Evolutionary conservation across 2,329 filamentous ascomycete genomes (phyloP).

Genomic region (Fusarium liriodendri): DNA sequence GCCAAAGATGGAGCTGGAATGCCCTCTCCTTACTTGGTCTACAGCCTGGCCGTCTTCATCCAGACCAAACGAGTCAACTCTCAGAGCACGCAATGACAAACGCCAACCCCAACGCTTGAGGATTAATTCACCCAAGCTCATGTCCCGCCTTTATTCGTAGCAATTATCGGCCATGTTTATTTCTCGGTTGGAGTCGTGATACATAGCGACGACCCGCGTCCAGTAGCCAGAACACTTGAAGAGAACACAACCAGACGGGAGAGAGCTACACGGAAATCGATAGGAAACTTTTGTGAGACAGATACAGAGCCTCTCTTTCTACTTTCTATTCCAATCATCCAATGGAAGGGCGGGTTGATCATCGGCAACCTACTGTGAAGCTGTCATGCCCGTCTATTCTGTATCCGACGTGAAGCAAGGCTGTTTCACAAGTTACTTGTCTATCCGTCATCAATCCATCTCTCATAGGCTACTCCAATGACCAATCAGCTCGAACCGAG

Average conservation of each 20-base stretch:
- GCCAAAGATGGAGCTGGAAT: not conserved
- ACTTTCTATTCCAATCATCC: not conserved
- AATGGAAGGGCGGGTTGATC: not conserved
- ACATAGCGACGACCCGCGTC: not conserved
- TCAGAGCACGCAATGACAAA: not conserved
- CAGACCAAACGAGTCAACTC: not conserved
- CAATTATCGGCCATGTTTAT: not conserved
- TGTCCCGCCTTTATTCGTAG: too few relatives aligned
- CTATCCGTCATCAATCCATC: not conserved
- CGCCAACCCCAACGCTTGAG: not conserved
- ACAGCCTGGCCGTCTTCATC: not conserved
- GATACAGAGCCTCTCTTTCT: not conserved
- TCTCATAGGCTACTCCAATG: not conserved
- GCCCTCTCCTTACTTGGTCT: not conserved
- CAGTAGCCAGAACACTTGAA: not conserved
- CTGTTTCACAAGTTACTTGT: not conserved
- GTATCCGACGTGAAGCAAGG: not conserved
- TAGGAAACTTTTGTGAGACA: too few relatives aligned
- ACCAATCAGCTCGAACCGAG: not conserved
- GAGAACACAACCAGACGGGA: not conserved
- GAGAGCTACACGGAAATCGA: not conserved
- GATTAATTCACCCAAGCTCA: not conserved
- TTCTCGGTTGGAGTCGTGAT: not conserved
- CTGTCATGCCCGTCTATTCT: not conserved
- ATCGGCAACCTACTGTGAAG: not conserved